A percentile compares a stretch with the other conserved stretches of the same genome.
phyloP scores from a whole-genome alignment of 345 rosid species.

The Noccaea bulbosa region DNA sequence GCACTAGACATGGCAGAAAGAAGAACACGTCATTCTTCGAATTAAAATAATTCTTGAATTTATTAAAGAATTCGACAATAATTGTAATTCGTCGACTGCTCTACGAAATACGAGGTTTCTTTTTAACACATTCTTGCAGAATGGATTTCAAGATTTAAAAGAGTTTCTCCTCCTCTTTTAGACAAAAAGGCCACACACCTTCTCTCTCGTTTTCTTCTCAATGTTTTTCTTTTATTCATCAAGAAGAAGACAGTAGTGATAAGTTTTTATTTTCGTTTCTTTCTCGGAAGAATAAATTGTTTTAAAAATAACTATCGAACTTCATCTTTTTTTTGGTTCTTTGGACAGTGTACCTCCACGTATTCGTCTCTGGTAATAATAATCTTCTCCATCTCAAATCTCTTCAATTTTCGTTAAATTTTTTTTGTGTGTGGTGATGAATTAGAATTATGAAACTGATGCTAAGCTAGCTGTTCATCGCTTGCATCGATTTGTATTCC shows the following conservation, averaged over 20 bases:
- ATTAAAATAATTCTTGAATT: background rate
- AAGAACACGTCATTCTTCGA: slow-evolving; percentile 30
- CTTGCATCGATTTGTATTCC: slow-evolving; percentile 10
- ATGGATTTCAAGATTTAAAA: background rate
- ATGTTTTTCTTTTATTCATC: background rate
- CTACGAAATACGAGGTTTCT: slow-evolving; percentile 36
- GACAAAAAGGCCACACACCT: background rate
- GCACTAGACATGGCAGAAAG: slow-evolving; percentile 32
- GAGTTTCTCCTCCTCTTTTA: no score
- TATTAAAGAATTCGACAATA: background rate
- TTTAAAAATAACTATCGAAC: background rate
- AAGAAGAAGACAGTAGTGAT: background rate
- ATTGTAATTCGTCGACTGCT: slow-evolving; percentile 9
- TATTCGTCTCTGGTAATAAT: slow-evolving; percentile 36
- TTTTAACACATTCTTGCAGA: slow-evolving; percentile 32
- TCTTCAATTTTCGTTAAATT: background rate
- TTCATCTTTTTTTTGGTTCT: slow-evolving; percentile 10
- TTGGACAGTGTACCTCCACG: slow-evolving; percentile 40
- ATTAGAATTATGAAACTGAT: background rate
- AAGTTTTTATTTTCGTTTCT: background rate
- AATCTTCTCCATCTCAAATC: slow-evolving; percentile 12
- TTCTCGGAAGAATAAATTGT: background rate
- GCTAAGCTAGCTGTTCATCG: background rate
- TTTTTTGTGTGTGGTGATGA: background rate
- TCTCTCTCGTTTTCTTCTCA: slow-evolving; percentile 1